Evolutionary conservation across 345 rosid genomes (phyloP).

Genomic region (Conringia planisiliqua): DNA sequence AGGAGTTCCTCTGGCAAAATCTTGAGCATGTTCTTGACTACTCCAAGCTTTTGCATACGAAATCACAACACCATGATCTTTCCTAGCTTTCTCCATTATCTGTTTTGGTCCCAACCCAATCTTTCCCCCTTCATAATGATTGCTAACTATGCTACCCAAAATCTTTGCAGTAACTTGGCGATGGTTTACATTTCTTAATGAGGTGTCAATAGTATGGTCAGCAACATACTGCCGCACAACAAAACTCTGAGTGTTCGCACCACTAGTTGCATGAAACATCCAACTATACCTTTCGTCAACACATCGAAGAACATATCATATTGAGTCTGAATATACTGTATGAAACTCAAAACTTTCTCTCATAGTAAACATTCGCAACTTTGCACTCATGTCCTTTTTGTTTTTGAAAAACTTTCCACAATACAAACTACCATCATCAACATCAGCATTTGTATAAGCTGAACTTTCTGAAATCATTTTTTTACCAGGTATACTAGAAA

Average conservation of each 20-base stretch:
- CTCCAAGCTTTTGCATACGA: not conserved
- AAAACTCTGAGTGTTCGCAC: not conserved
- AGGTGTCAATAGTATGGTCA: not conserved
- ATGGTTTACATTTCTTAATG: not conserved
- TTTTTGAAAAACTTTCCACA: not conserved
- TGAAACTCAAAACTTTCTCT: not conserved
- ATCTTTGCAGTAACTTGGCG: not conserved
- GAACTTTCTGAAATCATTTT: not conserved
- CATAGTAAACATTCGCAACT: not conserved
- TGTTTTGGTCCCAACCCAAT: not conserved
- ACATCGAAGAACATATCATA: rapidly evolving
- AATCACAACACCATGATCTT: not conserved
- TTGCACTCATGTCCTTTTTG: not conserved
- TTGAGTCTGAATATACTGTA: not conserved
- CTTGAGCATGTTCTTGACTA: not conserved
- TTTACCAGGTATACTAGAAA: not conserved
- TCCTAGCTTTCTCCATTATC: not conserved
- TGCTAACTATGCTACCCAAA: not conserved
- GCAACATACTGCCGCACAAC: not conserved
- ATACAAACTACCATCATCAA: not conserved
- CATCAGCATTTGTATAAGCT: not conserved
- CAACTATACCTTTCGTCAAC: not conserved
- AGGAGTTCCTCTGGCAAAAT: not conserved
- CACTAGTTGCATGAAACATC: not conserved
- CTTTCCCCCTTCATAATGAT: not conserved